A percentile compares a stretch with the other conserved stretches of the same genome.
Conservation (phyloP, 352 stramenopile genomes). For the Pythium oligandrum region DNA sequence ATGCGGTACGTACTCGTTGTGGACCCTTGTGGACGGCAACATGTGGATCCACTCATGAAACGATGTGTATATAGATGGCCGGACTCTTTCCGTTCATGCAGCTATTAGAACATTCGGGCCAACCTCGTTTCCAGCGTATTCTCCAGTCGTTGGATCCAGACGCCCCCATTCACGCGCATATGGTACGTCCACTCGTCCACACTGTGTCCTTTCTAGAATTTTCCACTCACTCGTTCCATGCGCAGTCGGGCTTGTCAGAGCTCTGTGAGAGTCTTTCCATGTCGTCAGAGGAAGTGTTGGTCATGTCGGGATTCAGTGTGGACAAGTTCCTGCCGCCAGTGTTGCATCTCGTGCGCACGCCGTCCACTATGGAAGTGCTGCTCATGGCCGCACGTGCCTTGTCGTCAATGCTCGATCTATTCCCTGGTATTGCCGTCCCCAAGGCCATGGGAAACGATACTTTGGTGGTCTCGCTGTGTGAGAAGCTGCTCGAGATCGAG, state of each 20-base stretch:
- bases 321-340: conserved; percentile 51
- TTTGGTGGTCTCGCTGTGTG: conserved; percentile 55
- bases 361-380: conserved; percentile 59
- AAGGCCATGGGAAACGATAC: conserved; percentile 33
- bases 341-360: conserved; percentile 30
- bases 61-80: conserved; percentile 16
- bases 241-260: conserved; percentile 40
- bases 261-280: conserved; percentile 68
- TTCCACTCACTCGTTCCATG: conserved; percentile 1
- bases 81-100: conserved; percentile 55
- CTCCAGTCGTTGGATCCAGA: conserved; percentile 32
- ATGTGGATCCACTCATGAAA: not conserved
- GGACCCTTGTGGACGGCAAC: not conserved
- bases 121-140: conserved; percentile 37
- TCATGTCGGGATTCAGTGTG: conserved; percentile 58
- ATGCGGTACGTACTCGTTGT: conserved; percentile 6
- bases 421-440: conserved; percentile 31
- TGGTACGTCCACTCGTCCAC: conserved; percentile 19
- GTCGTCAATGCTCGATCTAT: conserved; percentile 52
- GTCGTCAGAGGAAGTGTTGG: conserved; percentile 58
- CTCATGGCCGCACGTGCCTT: conserved; percentile 50
- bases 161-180: conserved; percentile 31
- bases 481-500: conserved; percentile 72
- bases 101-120: conserved; percentile 29
- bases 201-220: not conserved